phyloP scores from a whole-genome alignment of 768 basidiomycete species.

The Hypsizygus marmoreus region DNA sequence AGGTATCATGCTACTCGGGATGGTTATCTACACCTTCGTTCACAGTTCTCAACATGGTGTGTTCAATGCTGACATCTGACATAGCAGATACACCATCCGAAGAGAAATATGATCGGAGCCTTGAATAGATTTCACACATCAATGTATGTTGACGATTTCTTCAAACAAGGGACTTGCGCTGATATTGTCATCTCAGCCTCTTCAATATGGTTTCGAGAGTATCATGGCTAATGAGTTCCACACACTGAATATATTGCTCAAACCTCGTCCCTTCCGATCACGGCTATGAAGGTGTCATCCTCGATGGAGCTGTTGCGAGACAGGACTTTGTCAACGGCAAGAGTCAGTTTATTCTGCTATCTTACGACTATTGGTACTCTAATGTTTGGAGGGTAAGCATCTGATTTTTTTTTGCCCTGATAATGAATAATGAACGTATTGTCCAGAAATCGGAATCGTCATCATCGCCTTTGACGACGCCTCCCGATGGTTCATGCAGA shows the following conservation, averaged over 20 bases:
- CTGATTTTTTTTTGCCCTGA: no score
- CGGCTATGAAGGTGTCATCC: slow-evolving; percentile 55
- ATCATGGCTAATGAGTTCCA: slow-evolving; percentile 84
- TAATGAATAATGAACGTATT: no score
- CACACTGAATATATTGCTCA: slow-evolving; percentile 63
- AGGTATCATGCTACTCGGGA: slow-evolving; percentile 46
- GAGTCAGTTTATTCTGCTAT: slow-evolving; percentile 46
- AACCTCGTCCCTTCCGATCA: slow-evolving; percentile 62
- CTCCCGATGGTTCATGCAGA: no score
- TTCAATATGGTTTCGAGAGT: slow-evolving; percentile 74
- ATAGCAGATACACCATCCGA: slow-evolving; percentile 60
- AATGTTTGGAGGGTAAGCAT: slow-evolving; percentile 45
- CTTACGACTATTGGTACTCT: slow-evolving; percentile 47
- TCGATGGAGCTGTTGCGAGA: slow-evolving; percentile 62
- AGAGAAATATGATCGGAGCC: slow-evolving; percentile 65
- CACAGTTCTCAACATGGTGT: slow-evolving; percentile 8
- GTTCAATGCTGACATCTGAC: background rate
- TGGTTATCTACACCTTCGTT: slow-evolving; percentile 57
- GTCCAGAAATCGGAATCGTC: no score
- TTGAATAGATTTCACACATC: slow-evolving; percentile 67
- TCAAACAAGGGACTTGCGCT: no score
- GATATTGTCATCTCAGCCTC: no score
- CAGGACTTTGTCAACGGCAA: slow-evolving; percentile 62
- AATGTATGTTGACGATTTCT: slow-evolving; percentile 44
- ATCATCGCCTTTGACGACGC: no score